Evolutionary conservation across 305 asterid species (phyloP), one percentile per base, ranked within the genome.

Genomic region (Ajuga reptans): DNA sequence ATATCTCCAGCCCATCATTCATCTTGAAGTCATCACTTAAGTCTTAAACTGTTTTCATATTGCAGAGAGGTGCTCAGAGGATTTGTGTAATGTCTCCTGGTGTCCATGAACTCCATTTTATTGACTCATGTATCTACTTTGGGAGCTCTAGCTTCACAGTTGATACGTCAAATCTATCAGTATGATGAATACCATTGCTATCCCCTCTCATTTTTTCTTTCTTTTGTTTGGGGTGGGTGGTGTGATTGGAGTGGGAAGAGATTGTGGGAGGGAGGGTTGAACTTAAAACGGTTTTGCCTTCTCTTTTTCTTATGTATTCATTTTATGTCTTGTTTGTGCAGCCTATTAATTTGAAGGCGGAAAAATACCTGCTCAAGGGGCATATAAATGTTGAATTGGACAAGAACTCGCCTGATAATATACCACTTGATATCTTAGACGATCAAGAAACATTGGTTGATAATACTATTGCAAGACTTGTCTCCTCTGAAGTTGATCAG

Each of bases 41-140:
- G n/a, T n/a, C n/a, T n/a, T n/a, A 60, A 57, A 60, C 69, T 64
- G 29, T 59, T 72, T 64, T 45, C 69, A 41, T 74, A 70, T 69
- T 87, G 84, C 98, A 92, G 99, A 87, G 86, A 80, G 99, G 99
- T 68, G 77, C 84, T 68, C 92, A 93, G 75, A 84, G 65, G 36
- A 77, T 86, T 24, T 93, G 97, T 81, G 85, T 93, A 57, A 87
- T 84, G 76, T 77, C 86, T 84, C 86, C 96, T 72, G 97, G 99
- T 76, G 86, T 84, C 75, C 99, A 93, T 73, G 96, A 93, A 74
- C 92, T 93, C 75, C 92, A 89, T 84, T 86, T 93, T 63, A 79
- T 82, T n/a, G 74, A 87, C 77, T 84, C 99, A 0, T 93, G 99
- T 73, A 80, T 93, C 78, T 87, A 83, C 74, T 90, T 93, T 69